Evolutionary conservation across 164 flowering plant genomes (phyloP).

Genomic region (Platanus orientalis): DNA sequence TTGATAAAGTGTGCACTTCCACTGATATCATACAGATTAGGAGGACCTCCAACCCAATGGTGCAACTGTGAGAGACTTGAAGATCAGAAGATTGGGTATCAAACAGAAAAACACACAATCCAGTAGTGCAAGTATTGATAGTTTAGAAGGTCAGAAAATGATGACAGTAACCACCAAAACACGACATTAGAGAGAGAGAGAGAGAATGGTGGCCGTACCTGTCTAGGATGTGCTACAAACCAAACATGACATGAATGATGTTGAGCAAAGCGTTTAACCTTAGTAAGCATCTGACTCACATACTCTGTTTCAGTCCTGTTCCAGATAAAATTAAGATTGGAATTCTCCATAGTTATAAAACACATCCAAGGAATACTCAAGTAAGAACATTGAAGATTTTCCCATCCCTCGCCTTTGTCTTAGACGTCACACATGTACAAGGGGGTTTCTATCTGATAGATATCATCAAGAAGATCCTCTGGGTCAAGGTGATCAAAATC

Average conservation of each 20-base stretch:
- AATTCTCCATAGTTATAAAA: no score
- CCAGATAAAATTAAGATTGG: not conserved
- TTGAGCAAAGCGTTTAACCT: conserved; percentile 88
- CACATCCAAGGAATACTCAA: no score
- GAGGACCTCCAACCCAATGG: conserved; percentile 80
- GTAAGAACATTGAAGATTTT: no score
- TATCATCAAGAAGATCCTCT: no score
- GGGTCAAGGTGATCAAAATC: no score
- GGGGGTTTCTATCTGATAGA: no score
- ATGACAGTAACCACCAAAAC: not conserved
- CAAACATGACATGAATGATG: conserved; percentile 97
- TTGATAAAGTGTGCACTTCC: conserved; percentile 99
- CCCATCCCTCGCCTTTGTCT: no score
- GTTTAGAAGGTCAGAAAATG: conserved; percentile 2
- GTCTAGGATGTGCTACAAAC: conserved; percentile 99
- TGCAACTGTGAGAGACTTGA: conserved; percentile 53
- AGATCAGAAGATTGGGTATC: conserved; percentile 2
- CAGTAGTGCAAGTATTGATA: no score
- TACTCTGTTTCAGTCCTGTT: conserved; percentile 97
- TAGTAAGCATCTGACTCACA: conserved; percentile 95
- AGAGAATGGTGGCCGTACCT: conserved; percentile 48
- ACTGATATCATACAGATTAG: conserved; percentile 94
- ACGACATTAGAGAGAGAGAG: no score
- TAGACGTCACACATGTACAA: no score
- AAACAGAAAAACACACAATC: no score